Evolutionary conservation across 257 asterid genomes (phyloP).

Genomic region (Solanum dulcamara): DNA sequence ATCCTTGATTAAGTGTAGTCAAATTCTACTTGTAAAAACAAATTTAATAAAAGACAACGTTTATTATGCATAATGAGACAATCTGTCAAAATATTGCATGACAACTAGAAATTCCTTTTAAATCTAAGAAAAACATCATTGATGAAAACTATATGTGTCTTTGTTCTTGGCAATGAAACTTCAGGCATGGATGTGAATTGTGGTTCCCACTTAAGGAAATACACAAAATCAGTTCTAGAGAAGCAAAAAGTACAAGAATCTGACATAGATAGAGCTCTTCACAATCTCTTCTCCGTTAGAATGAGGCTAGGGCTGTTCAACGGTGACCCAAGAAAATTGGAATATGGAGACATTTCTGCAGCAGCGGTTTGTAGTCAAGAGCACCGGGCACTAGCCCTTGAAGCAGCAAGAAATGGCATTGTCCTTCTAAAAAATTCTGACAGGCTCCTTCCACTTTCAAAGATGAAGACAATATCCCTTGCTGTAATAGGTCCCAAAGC

Average conservation of each 20-base stretch:
- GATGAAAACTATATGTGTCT: neutral
- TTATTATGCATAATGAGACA: neutral
- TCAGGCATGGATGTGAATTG: constrained; percentile 74
- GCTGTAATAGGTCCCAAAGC: constrained; percentile 64
- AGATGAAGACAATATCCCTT: constrained; percentile 21
- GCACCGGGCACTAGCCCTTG: constrained; percentile 48
- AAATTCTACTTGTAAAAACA: neutral
- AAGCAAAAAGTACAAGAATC: constrained; percentile 29
- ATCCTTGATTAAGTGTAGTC: neutral
- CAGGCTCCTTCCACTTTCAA: constrained; percentile 48
- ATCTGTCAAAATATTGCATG: neutral
- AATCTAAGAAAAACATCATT: neutral
- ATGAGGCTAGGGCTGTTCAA: constrained; percentile 58
- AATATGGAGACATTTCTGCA: constrained; percentile 28
- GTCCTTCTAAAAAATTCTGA: constrained; percentile 55
- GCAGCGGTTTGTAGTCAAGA: constrained; percentile 35
- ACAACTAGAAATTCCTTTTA: neutral
- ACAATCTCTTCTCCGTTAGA: constrained; percentile 47
- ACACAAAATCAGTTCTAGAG: constrained; percentile 39
- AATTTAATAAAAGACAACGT: neutral
- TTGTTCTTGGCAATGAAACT: neutral
- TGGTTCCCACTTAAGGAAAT: constrained; percentile 29
- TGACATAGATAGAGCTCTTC: constrained; percentile 57
- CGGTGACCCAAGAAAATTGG: constrained; percentile 34
- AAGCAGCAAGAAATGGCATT: constrained; percentile 50